A percentile compares a stretch with the other conserved stretches of the same genome.
Evolutionary conservation across 2,329 filamentous ascomycete species (phyloP).

Genomic region (Emergomyces pasteurianus): DNA sequence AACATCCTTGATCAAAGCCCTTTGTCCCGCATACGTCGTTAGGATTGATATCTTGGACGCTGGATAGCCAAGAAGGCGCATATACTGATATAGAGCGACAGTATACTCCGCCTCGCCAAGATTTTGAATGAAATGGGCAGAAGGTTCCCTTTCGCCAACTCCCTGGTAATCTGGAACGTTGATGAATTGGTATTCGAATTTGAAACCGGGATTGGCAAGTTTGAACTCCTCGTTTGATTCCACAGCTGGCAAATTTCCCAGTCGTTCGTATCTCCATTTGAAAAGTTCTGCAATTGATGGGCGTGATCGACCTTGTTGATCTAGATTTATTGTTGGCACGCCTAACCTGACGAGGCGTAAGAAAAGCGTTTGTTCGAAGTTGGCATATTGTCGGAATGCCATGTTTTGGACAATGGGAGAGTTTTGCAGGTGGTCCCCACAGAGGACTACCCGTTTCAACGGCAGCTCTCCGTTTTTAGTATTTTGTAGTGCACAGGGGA

Average conservation of each 20-base stretch:
- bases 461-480: slow-evolving; percentile 59
- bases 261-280: slow-evolving; percentile 76
- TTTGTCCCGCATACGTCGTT: slow-evolving; percentile 86
- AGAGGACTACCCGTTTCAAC: slow-evolving; percentile 79
- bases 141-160: slow-evolving; percentile 74
- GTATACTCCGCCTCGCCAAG: slow-evolving; percentile 94
- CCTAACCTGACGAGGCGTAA: slow-evolving; percentile 80
- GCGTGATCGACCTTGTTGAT: slow-evolving; percentile 85
- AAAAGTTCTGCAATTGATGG: slow-evolving; percentile 81
- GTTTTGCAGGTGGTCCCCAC: slow-evolving; percentile 93
- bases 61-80: slow-evolving; percentile 89
- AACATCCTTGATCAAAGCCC: slow-evolving; percentile 78
- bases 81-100: slow-evolving; percentile 91
- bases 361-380: slow-evolving; percentile 92
- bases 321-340: slow-evolving; percentile 79
- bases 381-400: slow-evolving; percentile 88
- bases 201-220: slow-evolving; percentile 79
- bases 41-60: slow-evolving; percentile 74
- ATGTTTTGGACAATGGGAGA: slow-evolving; percentile 90
- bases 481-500: slow-evolving; percentile 85
- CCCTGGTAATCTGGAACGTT: slow-evolving; percentile 90
- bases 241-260: slow-evolving; percentile 69
- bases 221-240: slow-evolving; percentile 58
- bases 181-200: slow-evolving; percentile 93
- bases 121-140: slow-evolving; percentile 92